Conservation (phyloP, 805 yeast genomes). For the Cyberlindnera samutprakarnensis region DNA sequence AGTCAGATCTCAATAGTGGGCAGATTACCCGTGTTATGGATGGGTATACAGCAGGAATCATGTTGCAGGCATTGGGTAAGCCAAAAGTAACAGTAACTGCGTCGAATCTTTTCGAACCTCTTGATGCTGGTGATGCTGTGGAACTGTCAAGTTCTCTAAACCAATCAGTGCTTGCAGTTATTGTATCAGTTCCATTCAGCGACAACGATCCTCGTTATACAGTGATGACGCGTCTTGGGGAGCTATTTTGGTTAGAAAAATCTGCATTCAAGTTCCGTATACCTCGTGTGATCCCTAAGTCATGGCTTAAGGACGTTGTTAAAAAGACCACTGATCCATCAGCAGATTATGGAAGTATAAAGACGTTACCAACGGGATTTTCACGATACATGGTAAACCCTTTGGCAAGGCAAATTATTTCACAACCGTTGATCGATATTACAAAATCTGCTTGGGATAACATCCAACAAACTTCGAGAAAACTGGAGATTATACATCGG, state of each 20-base stretch:
- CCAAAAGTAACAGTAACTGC: conserved; percentile 2
- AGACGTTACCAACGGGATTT: conserved; percentile 22
- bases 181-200: conserved; percentile 44
- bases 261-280: conserved; percentile 41
- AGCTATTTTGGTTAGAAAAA: conserved; percentile 40
- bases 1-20: not conserved
- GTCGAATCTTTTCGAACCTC: conserved; percentile 12
- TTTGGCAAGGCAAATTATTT: conserved; percentile 24
- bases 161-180: conserved; percentile 41
- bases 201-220: conserved; percentile 49
- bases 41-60: conserved; percentile 1
- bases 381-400: conserved; percentile 26
- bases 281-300: conserved; percentile 42
- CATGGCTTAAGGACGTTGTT: conserved; percentile 25
- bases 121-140: conserved; percentile 54
- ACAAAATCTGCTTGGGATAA: conserved; percentile 34
- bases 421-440: conserved; percentile 29
- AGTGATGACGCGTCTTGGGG: conserved; percentile 50
- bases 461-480: conserved; percentile 31
- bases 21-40: not conserved
- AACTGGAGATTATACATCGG: conserved; percentile 40
- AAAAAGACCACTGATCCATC: conserved; percentile 11
- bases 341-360: conserved; percentile 24
- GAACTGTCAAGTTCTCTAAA: conserved; percentile 36
- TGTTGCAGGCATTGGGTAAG: conserved; percentile 1